Percentiles rank a stretch among this genome's conserved stretches.
phyloP scores from a whole-genome alignment of 306 rosid species.

The Sphenostylis stenocarpa region DNA sequence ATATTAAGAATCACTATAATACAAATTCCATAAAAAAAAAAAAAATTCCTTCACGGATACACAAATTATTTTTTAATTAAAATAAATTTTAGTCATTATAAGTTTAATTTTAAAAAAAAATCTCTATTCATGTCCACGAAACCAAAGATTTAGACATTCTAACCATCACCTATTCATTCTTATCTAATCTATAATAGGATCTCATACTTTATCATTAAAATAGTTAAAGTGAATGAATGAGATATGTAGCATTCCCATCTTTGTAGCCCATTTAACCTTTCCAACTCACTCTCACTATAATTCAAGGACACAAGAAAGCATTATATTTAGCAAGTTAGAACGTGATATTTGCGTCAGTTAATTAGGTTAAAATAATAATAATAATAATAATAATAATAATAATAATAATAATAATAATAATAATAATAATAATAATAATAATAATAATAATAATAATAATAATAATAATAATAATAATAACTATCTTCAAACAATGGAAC shows the following conservation, averaged over 20 bases:
- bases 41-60: no score
- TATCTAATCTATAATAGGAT: conserved; percentile 31
- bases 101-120: no score
- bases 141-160: conserved; percentile 44
- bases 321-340: neutral
- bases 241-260: conserved; percentile 3
- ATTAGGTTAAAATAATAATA: neutral
- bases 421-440: no score
- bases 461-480: no score
- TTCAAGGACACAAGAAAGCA: neutral
- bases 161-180: conserved; percentile 26
- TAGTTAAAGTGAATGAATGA: conserved; percentile 9
- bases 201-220: neutral
- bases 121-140: neutral
- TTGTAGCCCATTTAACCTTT: conserved; percentile 23
- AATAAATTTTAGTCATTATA: no score
- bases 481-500: neutral
- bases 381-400: no score
- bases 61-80: no score
- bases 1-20: no score
- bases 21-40: no score
- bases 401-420: no score
- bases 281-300: conserved; percentile 12
- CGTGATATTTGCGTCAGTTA: neutral
- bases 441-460: no score